Evolutionary conservation across 1,284 basidiomycete species (phyloP), one percentile per base, ranked within the genome.

Genomic region (Somion occarium): DNA sequence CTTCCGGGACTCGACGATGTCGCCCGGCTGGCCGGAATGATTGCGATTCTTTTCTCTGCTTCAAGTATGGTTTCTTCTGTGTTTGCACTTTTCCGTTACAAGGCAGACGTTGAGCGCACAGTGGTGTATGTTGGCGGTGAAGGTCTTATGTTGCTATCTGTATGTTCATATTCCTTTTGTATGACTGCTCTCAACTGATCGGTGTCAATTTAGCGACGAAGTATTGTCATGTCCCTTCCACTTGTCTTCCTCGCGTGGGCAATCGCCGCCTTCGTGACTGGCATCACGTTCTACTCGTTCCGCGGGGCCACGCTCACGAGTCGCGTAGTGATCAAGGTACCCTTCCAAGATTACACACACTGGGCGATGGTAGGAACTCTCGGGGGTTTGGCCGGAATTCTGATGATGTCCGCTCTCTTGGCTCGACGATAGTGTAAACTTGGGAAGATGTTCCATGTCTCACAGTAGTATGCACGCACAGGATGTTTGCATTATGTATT

Each of bases 241-340:
- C 69, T 86, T 11, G 83, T 88, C 18, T 82, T 88, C 59, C 69
- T 89, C 37, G 76, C 79, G 0, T 89, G 86, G 64, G 78, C 83
- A 0, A 73, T 88, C 49, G 72, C 80, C 2, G 83, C 77, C 0
- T 85, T 90, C 66, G 66, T 87, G 44, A 73, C 77, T 0, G 86
- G 76, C 0, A 71, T 89, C 39, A 75, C 82, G 0, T 58, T 88
- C 23, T 89, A 87, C 62, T 79, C 81, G 0, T 80, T 86, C 64
- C 69, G 79, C 2, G 83, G 78, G 0, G 64, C 69, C 3, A 70
- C 72, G 0, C 51, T 72, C 18, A 68, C 68, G 2, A 65, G 67
- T 19, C 64, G 66, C 1, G 63, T 68, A 0, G 61, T 67, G 24
- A 54, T 72, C 37, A 65, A 64, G 1, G 68, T 69, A 30, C 76